Base-by-base conservation (phyloP, 1,284 basidiomycete species). In the Tilletia indica region DNA sequence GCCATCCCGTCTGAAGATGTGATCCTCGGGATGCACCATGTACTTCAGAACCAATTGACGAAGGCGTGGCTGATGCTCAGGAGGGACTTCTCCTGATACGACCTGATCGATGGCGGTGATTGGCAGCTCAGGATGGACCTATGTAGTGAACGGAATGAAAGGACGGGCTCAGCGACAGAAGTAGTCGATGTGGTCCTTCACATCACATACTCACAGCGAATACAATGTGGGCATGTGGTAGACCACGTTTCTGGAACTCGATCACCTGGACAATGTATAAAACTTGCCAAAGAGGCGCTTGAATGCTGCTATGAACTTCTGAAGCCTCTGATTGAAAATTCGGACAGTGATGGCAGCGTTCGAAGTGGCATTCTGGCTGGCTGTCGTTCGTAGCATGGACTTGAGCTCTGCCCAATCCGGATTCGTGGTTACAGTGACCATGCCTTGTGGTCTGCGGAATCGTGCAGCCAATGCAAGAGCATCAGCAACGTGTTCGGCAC, bases 191-290 rank as follows among this genome's bases (percentile, higher is more conserved):
- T 11, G 9, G 47, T 48, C 47, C 47, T 19, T 31, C 6, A 8
- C 51, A 6, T 19, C 5, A 19, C 16, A 19, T 54, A 54, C 51
- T 19, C 25, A 54, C 51, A 4, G 25, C 21, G 19, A 34, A 61
- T 5, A 61, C 58, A 19, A 61, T 61, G 36, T 61, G 58, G 12
- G 58, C 58, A 36, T 61, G 58, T 5, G 58, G 58, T 25, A 61
- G 6, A 6, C 58, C 58, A 25, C 58, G 58, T 31, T 61, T 61
- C 19, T 61, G 58, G 34, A 61, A 61, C 58, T 61, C 58, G 58
- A 61, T 61, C 16, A 61, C 58, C 25, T 38, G 14, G 21, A 61
- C 19, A 31, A 61, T 4, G 58, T 61, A 61, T 3, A 31, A 5
- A 61, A 34, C 19, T 25, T 38, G 14, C 25, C 21, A 9, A 31